Evolutionary conservation across 2,329 filamentous ascomycete genomes (phyloP), one percentile per base, ranked within the genome.

Genomic region (Hirsutella rhossiliensis): DNA sequence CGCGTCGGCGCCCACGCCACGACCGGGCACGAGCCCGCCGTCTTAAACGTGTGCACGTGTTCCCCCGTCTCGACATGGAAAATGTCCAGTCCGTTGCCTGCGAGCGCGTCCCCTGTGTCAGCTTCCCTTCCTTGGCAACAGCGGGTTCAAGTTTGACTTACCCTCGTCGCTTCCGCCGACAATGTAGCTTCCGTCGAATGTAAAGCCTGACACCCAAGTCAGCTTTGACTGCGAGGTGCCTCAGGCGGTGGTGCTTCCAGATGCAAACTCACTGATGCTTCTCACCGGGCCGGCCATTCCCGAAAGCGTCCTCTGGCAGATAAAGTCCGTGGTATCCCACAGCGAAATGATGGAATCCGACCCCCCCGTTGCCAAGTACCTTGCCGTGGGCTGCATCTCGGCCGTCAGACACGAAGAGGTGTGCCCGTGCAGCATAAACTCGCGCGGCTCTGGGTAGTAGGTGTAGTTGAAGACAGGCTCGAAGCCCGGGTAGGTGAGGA

Each of bases 311-410:
- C 80, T 74, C 54, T 81, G 75, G 56, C 84, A 88, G 45, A 85
- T 77, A 82, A 84, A 88, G 51, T 85, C 80, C 36, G 73, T 72
- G 4, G 84, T 88, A 54, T 89, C 84, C 81, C 84, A 90, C 3
- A 90, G 67, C 5, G 81, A 73, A 51, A 89, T 82, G 42, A 87
- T 74, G 1, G 82, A 83, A 55, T 90, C 85, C 11, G 80, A 78
- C 11, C 83, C 84, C 28, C 84, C 85, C 0, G 83, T 84, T 0
- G 85, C 85, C 38, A 90, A 68, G 56, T 80, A 84, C 37, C 78
- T 72, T 36, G 80, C 84, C 38, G 76, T 78, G 1, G 85, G 84
- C 49, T 84, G 83, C 54, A 88, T 65, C 48, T 81, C 80, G 12
- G 79, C 72, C 9, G 78, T 74, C 48, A 84, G 70, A 54, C 82